These are phyloP conservation scores for Scutellaria barbata DNA, from an alignment of 257 asterid species.

Conservation along the genomic window DNA sequence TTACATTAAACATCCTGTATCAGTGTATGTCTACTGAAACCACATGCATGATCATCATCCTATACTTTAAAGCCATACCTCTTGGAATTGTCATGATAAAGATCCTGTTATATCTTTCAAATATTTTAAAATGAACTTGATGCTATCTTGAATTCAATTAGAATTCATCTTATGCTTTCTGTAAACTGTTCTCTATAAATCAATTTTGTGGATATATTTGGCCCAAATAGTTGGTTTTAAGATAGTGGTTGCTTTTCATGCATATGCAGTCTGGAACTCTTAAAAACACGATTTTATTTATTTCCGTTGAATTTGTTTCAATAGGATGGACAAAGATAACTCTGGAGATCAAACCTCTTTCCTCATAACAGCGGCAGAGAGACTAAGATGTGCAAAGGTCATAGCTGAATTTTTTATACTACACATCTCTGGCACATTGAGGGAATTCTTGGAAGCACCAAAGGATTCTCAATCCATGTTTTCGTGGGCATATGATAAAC, in stretches of 20 bases:
- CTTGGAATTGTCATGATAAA: not conserved
- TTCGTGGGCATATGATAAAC: not conserved
- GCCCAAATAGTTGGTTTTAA: no score
- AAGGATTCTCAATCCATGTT: slow-evolving; percentile 2
- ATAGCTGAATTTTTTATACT: not conserved
- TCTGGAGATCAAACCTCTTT: no score
- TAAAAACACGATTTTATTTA: no score
- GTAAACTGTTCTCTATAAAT: no score
- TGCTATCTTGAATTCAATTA: slow-evolving; percentile 20
- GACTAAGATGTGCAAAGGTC: no score
- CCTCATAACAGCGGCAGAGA: no score
- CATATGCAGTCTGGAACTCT: no score
- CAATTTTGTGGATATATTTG: not conserved
- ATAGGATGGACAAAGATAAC: no score
- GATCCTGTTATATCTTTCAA: not conserved
- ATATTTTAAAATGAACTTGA: not conserved
- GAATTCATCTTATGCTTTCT: not conserved
- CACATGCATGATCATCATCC: not conserved
- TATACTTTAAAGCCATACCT: not conserved
- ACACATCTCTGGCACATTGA: slow-evolving; percentile 5
- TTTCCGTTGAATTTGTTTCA: no score
- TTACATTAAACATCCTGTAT: slow-evolving; percentile 4
- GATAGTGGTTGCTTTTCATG: no score
- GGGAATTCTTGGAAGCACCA: slow-evolving; percentile 12
- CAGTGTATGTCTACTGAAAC: slow-evolving; percentile 20